Percentiles rank a stretch among this genome's conserved stretches.
Evolutionary conservation across 192 early-diverging fungal genomes (phyloP).

Genomic region (Geranomyces michiganensis): DNA sequence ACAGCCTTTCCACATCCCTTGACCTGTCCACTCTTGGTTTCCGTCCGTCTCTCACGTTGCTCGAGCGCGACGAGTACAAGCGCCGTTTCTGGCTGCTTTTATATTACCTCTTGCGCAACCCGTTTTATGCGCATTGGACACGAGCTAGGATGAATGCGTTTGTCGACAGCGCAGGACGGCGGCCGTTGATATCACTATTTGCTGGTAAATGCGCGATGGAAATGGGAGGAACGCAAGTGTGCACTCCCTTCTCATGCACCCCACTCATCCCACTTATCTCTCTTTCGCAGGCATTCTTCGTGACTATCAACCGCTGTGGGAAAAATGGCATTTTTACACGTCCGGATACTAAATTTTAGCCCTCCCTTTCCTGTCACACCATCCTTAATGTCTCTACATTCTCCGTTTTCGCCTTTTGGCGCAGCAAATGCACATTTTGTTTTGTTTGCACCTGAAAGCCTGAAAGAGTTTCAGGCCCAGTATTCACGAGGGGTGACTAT

Average conservation of each 20-base stretch:
- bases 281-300: conserved; percentile 57
- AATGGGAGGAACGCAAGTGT: too few relatives aligned
- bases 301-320: conserved; percentile 90
- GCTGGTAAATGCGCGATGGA: conserved; percentile 48
- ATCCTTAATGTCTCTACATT: too few relatives aligned
- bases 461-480: too few relatives aligned
- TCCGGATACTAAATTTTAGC: conserved; percentile 37
- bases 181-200: conserved; percentile 76
- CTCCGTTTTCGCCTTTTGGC: too few relatives aligned
- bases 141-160: conserved; percentile 66
- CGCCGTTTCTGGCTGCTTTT: conserved; percentile 72
- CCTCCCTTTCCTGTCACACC: neutral
- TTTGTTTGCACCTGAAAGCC: too few relatives aligned
- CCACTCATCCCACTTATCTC: too few relatives aligned
- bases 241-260: too few relatives aligned
- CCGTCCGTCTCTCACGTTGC: conserved; percentile 42
- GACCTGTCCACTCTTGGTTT: conserved; percentile 10
- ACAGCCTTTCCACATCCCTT: conserved; percentile 20
- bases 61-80: conserved; percentile 80
- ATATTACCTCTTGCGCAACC: conserved; percentile 83
- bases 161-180: conserved; percentile 67
- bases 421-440: too few relatives aligned
- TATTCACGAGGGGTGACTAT: too few relatives aligned
- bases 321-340: conserved; percentile 89
- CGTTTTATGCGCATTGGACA: conserved; percentile 81